phyloP scores from a whole-genome alignment of 2,329 filamentous ascomycete genomes.

The Penicillium sp. region DNA sequence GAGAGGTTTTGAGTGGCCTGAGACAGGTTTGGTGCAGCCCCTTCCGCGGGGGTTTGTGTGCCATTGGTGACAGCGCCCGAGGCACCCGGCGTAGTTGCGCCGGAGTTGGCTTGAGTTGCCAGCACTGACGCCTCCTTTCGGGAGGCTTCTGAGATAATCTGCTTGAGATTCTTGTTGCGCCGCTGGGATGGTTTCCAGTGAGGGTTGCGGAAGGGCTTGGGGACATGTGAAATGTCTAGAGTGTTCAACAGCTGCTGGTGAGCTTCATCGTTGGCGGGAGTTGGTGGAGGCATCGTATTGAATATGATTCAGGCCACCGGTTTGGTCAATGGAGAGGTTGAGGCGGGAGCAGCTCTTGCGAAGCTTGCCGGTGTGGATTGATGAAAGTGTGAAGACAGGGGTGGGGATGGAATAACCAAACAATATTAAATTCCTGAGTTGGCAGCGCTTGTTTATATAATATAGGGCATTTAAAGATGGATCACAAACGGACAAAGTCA shows the following conservation, averaged over 20 bases:
- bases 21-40: conserved; percentile 66
- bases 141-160: conserved; percentile 85
- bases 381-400: not conserved
- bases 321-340: conserved; percentile 9
- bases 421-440: not conserved
- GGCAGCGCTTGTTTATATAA: not conserved
- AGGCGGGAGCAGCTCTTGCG: conserved; percentile 11
- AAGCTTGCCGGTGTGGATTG: not conserved
- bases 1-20: conserved; percentile 84
- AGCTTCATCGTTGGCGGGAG: conserved; percentile 72
- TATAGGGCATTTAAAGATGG: not conserved
- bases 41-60: conserved; percentile 48
- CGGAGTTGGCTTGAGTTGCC: conserved; percentile 79
- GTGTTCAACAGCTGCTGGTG: conserved; percentile 85
- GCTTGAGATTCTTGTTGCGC: conserved; percentile 98
- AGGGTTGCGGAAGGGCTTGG: conserved; percentile 86
- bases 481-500: not conserved
- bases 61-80: conserved; percentile 41
- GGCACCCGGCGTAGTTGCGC: conserved; percentile 66
- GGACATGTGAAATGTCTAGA: conserved; percentile 83
- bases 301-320: conserved; percentile 4
- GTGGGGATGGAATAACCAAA: not conserved
- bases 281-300: conserved; percentile 58
- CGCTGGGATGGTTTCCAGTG: conserved; percentile 90
- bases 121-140: conserved; percentile 86